phyloP scores from a whole-genome alignment of 2,329 filamentous ascomycete species.

The Alternaria solani region DNA sequence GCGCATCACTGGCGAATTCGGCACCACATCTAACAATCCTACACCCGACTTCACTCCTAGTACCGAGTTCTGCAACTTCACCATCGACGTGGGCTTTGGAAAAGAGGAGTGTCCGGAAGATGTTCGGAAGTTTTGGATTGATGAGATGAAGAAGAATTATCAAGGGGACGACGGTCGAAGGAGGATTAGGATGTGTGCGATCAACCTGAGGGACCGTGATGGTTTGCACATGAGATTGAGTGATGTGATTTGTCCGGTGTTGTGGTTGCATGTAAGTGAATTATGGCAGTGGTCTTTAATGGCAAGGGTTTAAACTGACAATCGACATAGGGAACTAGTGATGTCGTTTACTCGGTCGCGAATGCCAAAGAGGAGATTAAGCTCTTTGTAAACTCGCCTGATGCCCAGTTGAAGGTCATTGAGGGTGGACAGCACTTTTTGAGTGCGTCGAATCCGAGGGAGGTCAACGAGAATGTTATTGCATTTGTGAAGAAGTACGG shows the following conservation, averaged over 20 bases:
- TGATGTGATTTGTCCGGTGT: slow-evolving; percentile 60
- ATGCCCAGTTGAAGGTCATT: slow-evolving; percentile 55
- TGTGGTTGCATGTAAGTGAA: slow-evolving; percentile 57
- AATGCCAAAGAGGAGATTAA: slow-evolving; percentile 60
- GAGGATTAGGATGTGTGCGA: slow-evolving; percentile 59
- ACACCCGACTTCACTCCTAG: slow-evolving; percentile 56
- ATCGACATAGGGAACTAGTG: slow-evolving; percentile 50
- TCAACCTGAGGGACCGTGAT: slow-evolving; percentile 60
- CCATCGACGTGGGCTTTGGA: slow-evolving; percentile 59
- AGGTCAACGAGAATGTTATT: slow-evolving; percentile 49
- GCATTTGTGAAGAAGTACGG: slow-evolving; percentile 43
- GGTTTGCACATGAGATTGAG: slow-evolving; percentile 55
- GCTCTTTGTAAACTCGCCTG: slow-evolving; percentile 55
- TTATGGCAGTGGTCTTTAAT: no score
- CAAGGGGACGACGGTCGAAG: slow-evolving; percentile 59
- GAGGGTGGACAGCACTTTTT: slow-evolving; percentile 61
- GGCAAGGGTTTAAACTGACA: neutral
- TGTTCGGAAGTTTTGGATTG: slow-evolving; percentile 54
- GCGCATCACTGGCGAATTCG: slow-evolving; percentile 52
- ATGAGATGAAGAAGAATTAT: slow-evolving; percentile 58
- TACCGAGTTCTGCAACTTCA: slow-evolving; percentile 55
- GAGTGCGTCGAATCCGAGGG: slow-evolving; percentile 56
- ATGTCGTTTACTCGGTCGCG: slow-evolving; percentile 53
- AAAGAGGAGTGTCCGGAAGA: slow-evolving; percentile 49
- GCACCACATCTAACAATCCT: slow-evolving; percentile 36